Evolutionary conservation across 257 asterid genomes (phyloP), one percentile per base, ranked within the genome.

Genomic region (Paraleonurus japonicus): DNA sequence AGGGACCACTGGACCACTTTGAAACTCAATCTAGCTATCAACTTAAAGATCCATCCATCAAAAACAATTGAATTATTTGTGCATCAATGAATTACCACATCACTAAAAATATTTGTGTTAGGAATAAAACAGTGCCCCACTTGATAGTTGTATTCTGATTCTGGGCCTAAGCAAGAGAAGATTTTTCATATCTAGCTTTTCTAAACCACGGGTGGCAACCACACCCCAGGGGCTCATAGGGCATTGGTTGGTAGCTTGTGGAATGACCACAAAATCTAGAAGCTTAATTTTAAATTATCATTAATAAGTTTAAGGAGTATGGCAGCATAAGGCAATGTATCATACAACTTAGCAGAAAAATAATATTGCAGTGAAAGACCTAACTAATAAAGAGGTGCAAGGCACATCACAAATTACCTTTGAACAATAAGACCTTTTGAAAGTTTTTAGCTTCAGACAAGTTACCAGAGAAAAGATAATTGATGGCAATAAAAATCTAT

Each of bases 41-140:
- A 75, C 33, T 39, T 24, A 39, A 63, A 23, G 60, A 73, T 37
- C 50, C 37, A 73, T 65, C 45, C 39, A 54, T 65, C 67, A 7
- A 70, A 22, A 23, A 53, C 8, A 33, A 37, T 26, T 63, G 24
- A 37, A 65, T 64, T 24, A 17, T 55, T 54, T 11, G 39, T n/a
- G 39, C 73, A 65, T 65, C 37, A 50, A 9, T n/a, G 30, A 35
- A 39, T 26, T 17, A 24, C 12, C 53, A 33, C 15, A 33, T 73
- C 22, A 26, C 60, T 26, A 24, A 16, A 73, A 35, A 5, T 37
- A 16, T 35, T 64, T 22, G 24, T 67, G 17, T 30, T 51, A 67
- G 22, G 33, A 50, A 73, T 47, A 22, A 26, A n/a, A 27, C 16
- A n/a, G 66, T 8, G 48, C 65, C 66, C 23, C 32, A 55, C 53